Evolutionary conservation across 78 protist species (phyloP), one percentile per base, ranked within the genome.

Genomic region (Anaeramoeba ignava): DNA sequence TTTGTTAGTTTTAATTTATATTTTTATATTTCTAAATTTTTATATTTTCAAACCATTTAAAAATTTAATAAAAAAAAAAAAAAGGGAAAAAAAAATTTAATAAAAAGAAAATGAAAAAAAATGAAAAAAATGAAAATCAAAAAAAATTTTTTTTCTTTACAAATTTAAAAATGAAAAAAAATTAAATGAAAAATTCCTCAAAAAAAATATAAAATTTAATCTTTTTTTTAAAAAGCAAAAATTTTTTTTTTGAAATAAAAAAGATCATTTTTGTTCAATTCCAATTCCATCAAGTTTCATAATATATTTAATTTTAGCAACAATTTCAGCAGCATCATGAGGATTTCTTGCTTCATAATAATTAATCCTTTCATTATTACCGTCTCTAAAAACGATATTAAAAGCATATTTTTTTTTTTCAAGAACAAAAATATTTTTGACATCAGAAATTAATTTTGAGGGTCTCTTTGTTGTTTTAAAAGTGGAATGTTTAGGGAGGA

Each of bases 271-370:
- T 8, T 27, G 73, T 8, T 54, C 17, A 54, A 27, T 54, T 54
- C 73, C 73, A 27, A 54, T 54, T 27, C 17, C 17, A 54, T 54
- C 73, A 8, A 54, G 17, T 54, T 54, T 8, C 73, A 54, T 54
- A 17, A 54, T 54, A 54, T 27, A 54, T 54, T 54, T 54, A 17
- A 54, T 54, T 54, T 17, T 54, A 54, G 73, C 73, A 17, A 54
- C 73, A 54, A 54, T 54, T 54, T 54, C 73, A 54, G 73, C 73
- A 54, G 73, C 73, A 27, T 54, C 73, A 54, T 54, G 73, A 54
- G 73, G 73, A 54, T 8, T 54, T 54, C 17, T 54, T 27, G 73
- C 17, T 54, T 54, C 73, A 17, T 54, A 54, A 17, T 17, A 27
- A 27, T 54, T 17, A 17, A 54, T 17, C 17, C 73, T 54, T 54